These are phyloP conservation scores for Malus orientalis DNA, from an alignment of 306 rosid genomes.

Conservation along the genomic window DNA sequence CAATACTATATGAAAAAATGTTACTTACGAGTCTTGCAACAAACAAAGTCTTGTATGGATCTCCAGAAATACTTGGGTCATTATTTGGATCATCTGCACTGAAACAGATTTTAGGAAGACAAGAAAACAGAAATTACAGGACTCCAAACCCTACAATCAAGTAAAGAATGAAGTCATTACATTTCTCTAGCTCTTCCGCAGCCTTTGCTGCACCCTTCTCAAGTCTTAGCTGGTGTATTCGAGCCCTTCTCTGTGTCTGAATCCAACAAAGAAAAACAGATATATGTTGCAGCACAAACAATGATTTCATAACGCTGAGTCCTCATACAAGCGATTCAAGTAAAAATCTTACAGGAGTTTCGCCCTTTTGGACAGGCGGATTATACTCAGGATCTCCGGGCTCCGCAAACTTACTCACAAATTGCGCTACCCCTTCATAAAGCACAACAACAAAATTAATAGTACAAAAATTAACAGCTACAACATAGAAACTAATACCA, in stretches of 20 bases:
- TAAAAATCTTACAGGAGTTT: slow-evolving; percentile 65
- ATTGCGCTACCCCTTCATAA: slow-evolving; percentile 77
- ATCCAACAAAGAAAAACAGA: slow-evolving; percentile 13
- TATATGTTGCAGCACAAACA: background rate
- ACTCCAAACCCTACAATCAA: background rate
- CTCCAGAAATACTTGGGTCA: slow-evolving; percentile 80
- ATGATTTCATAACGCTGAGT: background rate
- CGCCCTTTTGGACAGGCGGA: slow-evolving; percentile 60
- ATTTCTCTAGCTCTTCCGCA: slow-evolving; percentile 87
- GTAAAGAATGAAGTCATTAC: slow-evolving; percentile 30
- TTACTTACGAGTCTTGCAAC: slow-evolving; percentile 86
- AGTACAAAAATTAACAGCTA: background rate
- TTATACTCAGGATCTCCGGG: slow-evolving; percentile 80
- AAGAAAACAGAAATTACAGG: background rate
- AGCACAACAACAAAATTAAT: background rate
- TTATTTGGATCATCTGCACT: slow-evolving; percentile 71
- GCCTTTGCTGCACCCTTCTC: slow-evolving; percentile 93
- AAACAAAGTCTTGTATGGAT: slow-evolving; percentile 92
- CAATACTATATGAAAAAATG: background rate
- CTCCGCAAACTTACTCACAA: slow-evolving; percentile 71
- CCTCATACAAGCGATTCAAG: background rate
- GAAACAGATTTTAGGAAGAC: slow-evolving; percentile 18
- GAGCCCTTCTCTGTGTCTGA: slow-evolving; percentile 71
- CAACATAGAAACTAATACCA: background rate
- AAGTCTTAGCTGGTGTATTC: slow-evolving; percentile 71